phyloP scores from a whole-genome alignment of 148 eudicot species.

The Rhododendron mucronatum region DNA sequence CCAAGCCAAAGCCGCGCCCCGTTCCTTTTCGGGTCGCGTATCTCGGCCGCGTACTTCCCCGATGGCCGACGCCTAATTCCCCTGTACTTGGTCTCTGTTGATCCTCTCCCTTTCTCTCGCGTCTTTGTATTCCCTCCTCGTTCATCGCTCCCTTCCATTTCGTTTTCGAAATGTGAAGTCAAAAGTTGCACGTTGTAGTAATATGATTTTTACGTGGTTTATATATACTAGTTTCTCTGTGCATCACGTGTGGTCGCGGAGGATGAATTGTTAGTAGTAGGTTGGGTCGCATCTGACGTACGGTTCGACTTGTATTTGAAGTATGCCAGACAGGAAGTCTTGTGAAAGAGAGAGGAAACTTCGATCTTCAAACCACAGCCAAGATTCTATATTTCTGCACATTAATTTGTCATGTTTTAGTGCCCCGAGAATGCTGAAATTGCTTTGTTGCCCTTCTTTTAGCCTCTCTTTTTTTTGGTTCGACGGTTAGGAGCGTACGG shows the following conservation, averaged over 20 bases:
- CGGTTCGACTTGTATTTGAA: not conserved
- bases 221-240: not conserved
- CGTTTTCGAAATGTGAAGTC: not conserved
- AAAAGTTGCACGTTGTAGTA: not conserved
- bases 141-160: not conserved
- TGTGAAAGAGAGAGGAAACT: not conserved
- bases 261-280: not conserved
- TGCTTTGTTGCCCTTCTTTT: not conserved
- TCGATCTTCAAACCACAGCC: not conserved
- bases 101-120: not conserved
- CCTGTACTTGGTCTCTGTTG: not conserved
- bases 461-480: too few relatives aligned
- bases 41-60: conserved; percentile 17
- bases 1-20: conserved; percentile 14
- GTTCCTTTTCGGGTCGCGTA: not conserved
- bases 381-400: not conserved
- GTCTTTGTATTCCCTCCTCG: not conserved
- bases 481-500: too few relatives aligned
- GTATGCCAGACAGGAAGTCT: not conserved
- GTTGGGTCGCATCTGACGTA: not conserved
- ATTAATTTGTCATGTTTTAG: not conserved
- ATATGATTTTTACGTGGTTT: not conserved
- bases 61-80: conserved; percentile 2
- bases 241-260: not conserved
- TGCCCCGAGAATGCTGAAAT: too few relatives aligned